These are phyloP conservation scores for Trichoderma aggressivum DNA, from an alignment of 2,329 filamentous ascomycete genomes.

Conservation along the genomic window DNA sequence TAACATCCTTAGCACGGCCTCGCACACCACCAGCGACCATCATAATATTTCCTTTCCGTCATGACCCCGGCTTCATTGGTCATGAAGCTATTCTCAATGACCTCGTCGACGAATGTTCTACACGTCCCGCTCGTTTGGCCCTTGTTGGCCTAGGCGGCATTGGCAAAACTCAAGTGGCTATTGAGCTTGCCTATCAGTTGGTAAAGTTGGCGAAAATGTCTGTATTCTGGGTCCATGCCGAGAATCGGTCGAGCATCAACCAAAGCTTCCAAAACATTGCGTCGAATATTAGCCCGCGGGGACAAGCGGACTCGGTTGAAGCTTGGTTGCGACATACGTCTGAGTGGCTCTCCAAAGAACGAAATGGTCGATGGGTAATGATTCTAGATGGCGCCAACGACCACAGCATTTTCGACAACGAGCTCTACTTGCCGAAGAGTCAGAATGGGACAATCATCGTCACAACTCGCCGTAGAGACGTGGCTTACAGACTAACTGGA, in stretches of 20 bases:
- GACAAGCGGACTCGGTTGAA: too few species aligned
- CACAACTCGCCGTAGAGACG: background rate
- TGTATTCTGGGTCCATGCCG: background rate
- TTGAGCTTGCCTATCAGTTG: background rate
- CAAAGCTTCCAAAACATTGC: background rate
- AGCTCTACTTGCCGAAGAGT: background rate
- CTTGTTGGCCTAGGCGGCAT: conserved; percentile 37
- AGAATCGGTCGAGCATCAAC: background rate
- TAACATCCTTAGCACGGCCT: background rate
- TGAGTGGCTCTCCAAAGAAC: conserved; percentile 29
- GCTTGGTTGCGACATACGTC: too few species aligned
- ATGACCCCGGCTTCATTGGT: conserved; percentile 31
- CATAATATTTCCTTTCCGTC: conserved; percentile 28
- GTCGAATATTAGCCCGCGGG: accelerated
- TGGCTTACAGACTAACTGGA: background rate
- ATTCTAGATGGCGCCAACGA: conserved; percentile 39
- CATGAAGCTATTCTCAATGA: conserved; percentile 28
- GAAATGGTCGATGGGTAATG: conserved; percentile 33
- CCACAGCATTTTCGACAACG: conserved; percentile 18
- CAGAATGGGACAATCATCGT: background rate
- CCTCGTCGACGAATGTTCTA: conserved; percentile 23
- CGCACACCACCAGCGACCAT: background rate
- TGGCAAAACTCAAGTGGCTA: conserved; percentile 20
- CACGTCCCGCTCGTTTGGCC: conserved; percentile 25
- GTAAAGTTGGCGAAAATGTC: background rate